A percentile compares a stretch with the other conserved stretches of the same genome.
These are phyloP conservation scores for Kazachstania kunashirensis DNA, from an alignment of 805 yeast species.

Conservation along the genomic window DNA sequence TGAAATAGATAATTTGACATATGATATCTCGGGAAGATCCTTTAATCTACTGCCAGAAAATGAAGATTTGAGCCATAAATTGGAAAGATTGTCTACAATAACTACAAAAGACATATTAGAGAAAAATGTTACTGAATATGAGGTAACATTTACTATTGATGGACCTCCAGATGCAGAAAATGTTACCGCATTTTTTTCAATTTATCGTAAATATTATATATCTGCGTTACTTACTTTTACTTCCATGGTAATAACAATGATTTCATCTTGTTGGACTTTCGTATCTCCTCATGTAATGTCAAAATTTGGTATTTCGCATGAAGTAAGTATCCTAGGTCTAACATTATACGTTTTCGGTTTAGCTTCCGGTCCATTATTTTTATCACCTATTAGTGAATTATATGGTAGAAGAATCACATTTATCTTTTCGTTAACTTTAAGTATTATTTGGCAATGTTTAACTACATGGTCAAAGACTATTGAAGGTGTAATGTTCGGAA, in stretches of 20 bases:
- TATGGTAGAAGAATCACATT: conserved; percentile 53
- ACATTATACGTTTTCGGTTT: conserved; percentile 61
- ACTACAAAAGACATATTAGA: background rate
- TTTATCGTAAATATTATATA: conserved; percentile 45
- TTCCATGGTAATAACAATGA: conserved; percentile 54
- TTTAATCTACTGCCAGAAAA: too few relatives aligned
- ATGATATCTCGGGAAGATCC: too few relatives aligned
- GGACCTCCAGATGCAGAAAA: conserved; percentile 25
- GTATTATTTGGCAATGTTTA: conserved; percentile 49
- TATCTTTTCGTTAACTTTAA: conserved; percentile 47
- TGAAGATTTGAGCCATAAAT: background rate
- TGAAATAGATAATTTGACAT: too few relatives aligned
- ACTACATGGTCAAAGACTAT: conserved; percentile 50
- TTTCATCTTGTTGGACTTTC: conserved; percentile 61
- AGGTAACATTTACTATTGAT: conserved; percentile 22
- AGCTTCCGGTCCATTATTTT: conserved; percentile 55
- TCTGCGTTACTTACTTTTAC: conserved; percentile 44
- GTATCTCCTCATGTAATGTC: conserved; percentile 43
- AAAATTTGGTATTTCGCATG: conserved; percentile 43
- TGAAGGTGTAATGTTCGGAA: conserved; percentile 52
- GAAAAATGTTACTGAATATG: conserved; percentile 9
- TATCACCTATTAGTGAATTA: conserved; percentile 61
- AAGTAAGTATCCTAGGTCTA: conserved; percentile 46
- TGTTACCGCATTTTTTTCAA: conserved; percentile 31
- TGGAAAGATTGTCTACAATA: background rate